Conservation (phyloP, 2,329 filamentous ascomycete genomes). For the Acrocalymma vagum region DNA sequence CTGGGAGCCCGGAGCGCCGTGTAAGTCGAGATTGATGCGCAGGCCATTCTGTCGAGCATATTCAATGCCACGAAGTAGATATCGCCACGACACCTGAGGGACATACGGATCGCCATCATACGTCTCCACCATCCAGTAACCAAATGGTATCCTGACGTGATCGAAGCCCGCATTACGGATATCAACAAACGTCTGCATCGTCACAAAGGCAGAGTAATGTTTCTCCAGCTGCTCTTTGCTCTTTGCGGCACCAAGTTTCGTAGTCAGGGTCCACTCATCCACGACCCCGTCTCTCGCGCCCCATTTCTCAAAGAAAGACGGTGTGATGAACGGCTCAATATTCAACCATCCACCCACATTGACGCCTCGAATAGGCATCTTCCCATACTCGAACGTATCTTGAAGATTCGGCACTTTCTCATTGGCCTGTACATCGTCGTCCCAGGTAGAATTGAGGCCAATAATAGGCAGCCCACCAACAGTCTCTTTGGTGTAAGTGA, state of each 20-base stretch:
- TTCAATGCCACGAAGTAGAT: conserved; percentile 90
- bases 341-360: conserved; percentile 95
- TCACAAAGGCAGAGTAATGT: conserved; percentile 91
- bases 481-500: conserved; percentile 86
- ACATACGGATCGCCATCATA: conserved; percentile 91
- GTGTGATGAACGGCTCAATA: conserved; percentile 94
- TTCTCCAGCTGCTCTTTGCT: conserved; percentile 77
- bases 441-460: conserved; percentile 85
- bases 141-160: conserved; percentile 94
- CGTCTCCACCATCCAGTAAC: conserved; percentile 90
- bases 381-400: conserved; percentile 79
- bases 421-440: conserved; percentile 83
- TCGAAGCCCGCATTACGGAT: conserved; percentile 90
- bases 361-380: conserved; percentile 83
- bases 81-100: conserved; percentile 87
- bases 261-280: conserved; percentile 85
- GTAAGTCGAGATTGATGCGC: conserved; percentile 90
- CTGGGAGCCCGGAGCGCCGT: conserved; percentile 90
- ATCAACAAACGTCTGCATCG: conserved; percentile 81
- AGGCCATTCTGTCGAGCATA: conserved; percentile 92
- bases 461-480: conserved; percentile 91
- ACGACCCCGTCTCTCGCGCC: conserved; percentile 70
- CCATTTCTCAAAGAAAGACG: conserved; percentile 83
- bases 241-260: conserved; percentile 71
- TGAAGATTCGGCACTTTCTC: conserved; percentile 80